These are phyloP conservation scores for Ampelomyces quisqualis DNA, from an alignment of 2,329 filamentous ascomycete genomes.

Conservation along the genomic window DNA sequence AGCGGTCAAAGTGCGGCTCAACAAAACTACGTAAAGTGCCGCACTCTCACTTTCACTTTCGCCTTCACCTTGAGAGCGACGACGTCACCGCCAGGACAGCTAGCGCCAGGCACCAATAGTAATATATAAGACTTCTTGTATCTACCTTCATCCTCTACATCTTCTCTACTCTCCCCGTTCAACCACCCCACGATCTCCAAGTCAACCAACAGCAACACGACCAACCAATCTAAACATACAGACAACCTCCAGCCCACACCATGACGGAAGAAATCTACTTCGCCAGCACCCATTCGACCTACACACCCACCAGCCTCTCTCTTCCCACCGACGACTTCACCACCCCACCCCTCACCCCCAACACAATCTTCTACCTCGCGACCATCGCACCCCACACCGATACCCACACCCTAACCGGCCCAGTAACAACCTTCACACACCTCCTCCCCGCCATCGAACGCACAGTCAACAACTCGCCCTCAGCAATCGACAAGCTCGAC, in stretches of 20 bases:
- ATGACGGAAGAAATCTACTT: too few relatives aligned
- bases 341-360: background rate
- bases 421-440: conserved; percentile 14
- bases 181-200: too few relatives aligned
- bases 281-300: too few relatives aligned
- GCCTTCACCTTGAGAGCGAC: background rate
- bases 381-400: conserved; percentile 25
- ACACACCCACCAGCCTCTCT: background rate
- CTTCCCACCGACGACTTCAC: conserved; percentile 17
- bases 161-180: too few relatives aligned
- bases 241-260: too few relatives aligned
- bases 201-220: too few relatives aligned
- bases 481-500: conserved; percentile 24
- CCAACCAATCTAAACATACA: too few relatives aligned
- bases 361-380: conserved; percentile 29
- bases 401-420: conserved; percentile 20
- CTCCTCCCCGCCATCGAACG: conserved; percentile 20
- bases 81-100: too few relatives aligned
- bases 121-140: too few relatives aligned
- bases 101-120: too few relatives aligned
- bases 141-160: too few relatives aligned
- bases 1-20: background rate
- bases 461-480: conserved; percentile 15
- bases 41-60: background rate
- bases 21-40: background rate